Percentiles rank a stretch among this genome's conserved stretches.
phyloP scores from a whole-genome alignment of 1,139 yeast species.

The Meyerozyma smithsonii region DNA sequence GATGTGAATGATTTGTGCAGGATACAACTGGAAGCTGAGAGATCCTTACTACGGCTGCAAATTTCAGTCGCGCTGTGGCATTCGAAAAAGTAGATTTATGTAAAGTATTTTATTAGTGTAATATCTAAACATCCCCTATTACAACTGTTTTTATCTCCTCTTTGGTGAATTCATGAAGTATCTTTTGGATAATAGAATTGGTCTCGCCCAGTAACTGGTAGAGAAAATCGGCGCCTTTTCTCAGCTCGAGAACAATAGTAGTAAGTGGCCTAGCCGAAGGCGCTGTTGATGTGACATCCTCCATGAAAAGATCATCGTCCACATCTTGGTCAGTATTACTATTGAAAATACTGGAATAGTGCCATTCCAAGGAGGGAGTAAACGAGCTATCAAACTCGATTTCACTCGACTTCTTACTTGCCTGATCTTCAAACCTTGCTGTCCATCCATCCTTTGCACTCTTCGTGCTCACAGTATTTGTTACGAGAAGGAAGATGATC shows the following conservation, averaged over 20 bases:
- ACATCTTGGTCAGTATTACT: constrained; percentile 2
- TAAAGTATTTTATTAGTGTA: not conserved
- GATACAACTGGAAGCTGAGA: too few species aligned
- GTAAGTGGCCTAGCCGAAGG: not conserved
- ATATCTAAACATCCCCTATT: not conserved
- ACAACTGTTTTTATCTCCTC: not conserved
- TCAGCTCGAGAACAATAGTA: not conserved
- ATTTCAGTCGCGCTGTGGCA: too few species aligned
- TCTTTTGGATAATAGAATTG: not conserved
- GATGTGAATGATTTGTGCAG: too few species aligned
- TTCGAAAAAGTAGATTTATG: too few species aligned
- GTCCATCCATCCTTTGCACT: not conserved
- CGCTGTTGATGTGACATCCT: not conserved
- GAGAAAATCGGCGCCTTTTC: not conserved
- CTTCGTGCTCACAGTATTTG: not conserved
- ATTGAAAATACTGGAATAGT: constrained; percentile 12
- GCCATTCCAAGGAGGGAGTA: constrained; percentile 9
- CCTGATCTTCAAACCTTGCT: not conserved
- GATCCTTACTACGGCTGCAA: too few species aligned
- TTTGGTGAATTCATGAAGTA: not conserved
- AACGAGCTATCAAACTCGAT: constrained; percentile 4
- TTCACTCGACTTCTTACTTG: not conserved
- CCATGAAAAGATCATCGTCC: constrained; percentile 5
- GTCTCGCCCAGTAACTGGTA: not conserved
- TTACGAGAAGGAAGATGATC: constrained; percentile 6